phyloP scores from a whole-genome alignment of 2,329 filamentous ascomycete genomes.

The Sclerotinia sclerotiorum region DNA sequence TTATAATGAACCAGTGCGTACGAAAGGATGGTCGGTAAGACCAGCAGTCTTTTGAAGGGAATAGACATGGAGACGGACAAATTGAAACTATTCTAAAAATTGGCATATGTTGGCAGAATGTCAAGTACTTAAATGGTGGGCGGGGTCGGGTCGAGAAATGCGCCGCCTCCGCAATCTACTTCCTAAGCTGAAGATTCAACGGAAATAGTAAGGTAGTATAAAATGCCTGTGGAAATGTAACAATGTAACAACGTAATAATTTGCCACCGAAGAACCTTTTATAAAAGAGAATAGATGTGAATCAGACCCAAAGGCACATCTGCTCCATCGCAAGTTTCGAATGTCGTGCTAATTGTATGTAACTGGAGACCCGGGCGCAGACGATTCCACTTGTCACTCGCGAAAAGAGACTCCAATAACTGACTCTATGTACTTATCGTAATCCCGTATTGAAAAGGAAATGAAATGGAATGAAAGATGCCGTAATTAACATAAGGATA shows the following conservation, averaged over 20 bases:
- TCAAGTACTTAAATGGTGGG: not conserved
- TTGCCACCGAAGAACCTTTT: not conserved
- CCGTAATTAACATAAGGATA: not conserved
- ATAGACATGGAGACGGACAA: conserved; percentile 28
- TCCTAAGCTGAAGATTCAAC: not conserved
- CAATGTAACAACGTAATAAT: not conserved
- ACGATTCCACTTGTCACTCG: not conserved
- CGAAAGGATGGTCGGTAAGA: conserved; percentile 31
- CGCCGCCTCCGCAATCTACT: conserved; percentile 3
- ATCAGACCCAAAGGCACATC: not conserved
- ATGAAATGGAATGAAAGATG: not conserved
- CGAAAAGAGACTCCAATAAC: not conserved
- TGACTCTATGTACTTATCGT: not conserved
- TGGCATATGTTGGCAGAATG: conserved; percentile 2
- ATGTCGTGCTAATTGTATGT: not conserved
- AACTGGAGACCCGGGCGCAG: conserved; percentile 4
- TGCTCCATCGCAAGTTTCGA: conserved; percentile 19
- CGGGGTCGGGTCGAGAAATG: not conserved
- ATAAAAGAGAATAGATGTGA: not conserved
- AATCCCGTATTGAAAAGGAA: not conserved
- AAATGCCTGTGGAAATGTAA: not conserved
- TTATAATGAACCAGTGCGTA: conserved; percentile 31
- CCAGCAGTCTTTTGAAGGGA: conserved; percentile 34
- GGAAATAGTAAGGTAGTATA: conserved; percentile 1
- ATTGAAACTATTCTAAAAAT: not conserved